These are phyloP conservation scores for Forsythia suspensa DNA, from an alignment of 257 asterid species.

Conservation along the genomic window DNA sequence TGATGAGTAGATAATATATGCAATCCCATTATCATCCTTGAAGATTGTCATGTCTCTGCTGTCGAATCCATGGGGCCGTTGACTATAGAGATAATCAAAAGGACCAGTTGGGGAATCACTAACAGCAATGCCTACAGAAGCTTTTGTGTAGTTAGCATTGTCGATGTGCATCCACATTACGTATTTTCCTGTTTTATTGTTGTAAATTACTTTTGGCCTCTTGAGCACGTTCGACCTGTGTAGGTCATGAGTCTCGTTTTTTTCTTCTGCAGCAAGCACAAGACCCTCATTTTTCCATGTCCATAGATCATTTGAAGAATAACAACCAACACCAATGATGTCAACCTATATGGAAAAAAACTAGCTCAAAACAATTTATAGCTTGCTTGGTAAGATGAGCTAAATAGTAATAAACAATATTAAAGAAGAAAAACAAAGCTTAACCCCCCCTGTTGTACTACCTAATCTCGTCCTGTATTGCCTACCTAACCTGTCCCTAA, in stretches of 20 bases:
- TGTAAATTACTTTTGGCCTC: slow-evolving; percentile 96
- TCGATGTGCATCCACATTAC: slow-evolving; percentile 99
- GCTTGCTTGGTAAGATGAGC: too few relatives aligned
- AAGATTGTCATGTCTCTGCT: slow-evolving; percentile 97
- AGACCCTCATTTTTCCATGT: slow-evolving; percentile 94
- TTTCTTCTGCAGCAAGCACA: slow-evolving; percentile 74
- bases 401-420: too few relatives aligned
- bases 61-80: slow-evolving; percentile 85
- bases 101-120: slow-evolving; percentile 82
- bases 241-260: slow-evolving; percentile 76
- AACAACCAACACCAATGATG: slow-evolving; percentile 93
- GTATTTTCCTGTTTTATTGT: slow-evolving; percentile 59
- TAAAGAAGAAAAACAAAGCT: too few relatives aligned
- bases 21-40: slow-evolving; percentile 77
- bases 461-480: too few relatives aligned
- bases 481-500: too few relatives aligned
- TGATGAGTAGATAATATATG: slow-evolving; percentile 86
- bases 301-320: slow-evolving; percentile 94
- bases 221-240: slow-evolving; percentile 82
- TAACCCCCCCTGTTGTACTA: too few relatives aligned
- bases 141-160: slow-evolving; percentile 88
- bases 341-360: slow-evolving; percentile 65
- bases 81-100: slow-evolving; percentile 70
- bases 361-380: not conserved
- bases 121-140: slow-evolving; percentile 75